These are phyloP conservation scores for Diddensiella santjacobensis DNA, from an alignment of 805 yeast genomes.

Conservation along the genomic window DNA sequence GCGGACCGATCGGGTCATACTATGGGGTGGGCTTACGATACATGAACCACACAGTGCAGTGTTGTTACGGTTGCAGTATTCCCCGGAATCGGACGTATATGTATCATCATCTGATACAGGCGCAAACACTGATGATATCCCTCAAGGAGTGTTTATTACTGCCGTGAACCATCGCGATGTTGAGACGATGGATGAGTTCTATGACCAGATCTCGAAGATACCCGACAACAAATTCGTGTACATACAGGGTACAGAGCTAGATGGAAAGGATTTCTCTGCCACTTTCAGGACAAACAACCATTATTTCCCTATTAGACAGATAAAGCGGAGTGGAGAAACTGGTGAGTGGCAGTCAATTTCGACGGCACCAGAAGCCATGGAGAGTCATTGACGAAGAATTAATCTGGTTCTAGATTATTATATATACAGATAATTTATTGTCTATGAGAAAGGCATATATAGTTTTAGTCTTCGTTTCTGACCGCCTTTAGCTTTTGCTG, in stretches of 20 bases:
- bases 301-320: slow-evolving; percentile 62
- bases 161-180: slow-evolving; percentile 80
- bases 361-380: slow-evolving; percentile 33
- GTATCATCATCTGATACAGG: slow-evolving; percentile 82
- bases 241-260: slow-evolving; percentile 76
- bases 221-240: slow-evolving; percentile 80
- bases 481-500: slow-evolving; percentile 41
- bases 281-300: slow-evolving; percentile 85
- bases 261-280: slow-evolving; percentile 80
- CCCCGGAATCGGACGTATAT: slow-evolving; percentile 79
- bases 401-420: background rate
- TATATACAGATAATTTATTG: background rate
- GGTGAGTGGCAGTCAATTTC: slow-evolving; percentile 52
- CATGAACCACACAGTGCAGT: slow-evolving; percentile 94
- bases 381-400: slow-evolving; percentile 11
- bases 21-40: slow-evolving; percentile 79
- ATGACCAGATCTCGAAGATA: slow-evolving; percentile 60
- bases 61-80: slow-evolving; percentile 65
- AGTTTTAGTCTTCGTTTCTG: slow-evolving; percentile 13
- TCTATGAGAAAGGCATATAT: slow-evolving; percentile 14
- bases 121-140: slow-evolving; percentile 74
- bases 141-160: slow-evolving; percentile 79
- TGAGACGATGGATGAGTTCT: slow-evolving; percentile 62
- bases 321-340: slow-evolving; percentile 40
- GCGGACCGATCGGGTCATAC: slow-evolving; percentile 61